Evolutionary conservation across 2,329 filamentous ascomycete species (phyloP).

Genomic region (Nemania serpens): DNA sequence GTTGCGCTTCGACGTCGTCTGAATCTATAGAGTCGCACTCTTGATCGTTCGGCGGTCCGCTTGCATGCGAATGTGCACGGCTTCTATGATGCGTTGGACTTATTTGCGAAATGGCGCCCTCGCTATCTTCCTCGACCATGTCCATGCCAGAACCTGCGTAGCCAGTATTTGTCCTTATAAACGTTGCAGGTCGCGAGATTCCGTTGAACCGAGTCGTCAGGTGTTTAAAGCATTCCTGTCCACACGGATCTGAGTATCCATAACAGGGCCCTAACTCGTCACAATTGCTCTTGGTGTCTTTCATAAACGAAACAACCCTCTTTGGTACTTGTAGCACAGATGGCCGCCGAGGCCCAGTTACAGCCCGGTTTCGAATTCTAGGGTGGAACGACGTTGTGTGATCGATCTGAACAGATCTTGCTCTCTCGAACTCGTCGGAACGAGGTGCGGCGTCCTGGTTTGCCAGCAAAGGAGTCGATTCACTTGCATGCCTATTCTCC

Average conservation of each 20-base stretch:
- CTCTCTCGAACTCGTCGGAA: constrained; percentile 36
- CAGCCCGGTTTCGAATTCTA: constrained; percentile 34
- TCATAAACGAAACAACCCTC: constrained; percentile 67
- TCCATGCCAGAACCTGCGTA: constrained; percentile 40
- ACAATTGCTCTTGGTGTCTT: constrained; percentile 66
- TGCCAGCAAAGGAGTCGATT: constrained; percentile 56
- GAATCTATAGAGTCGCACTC: constrained; percentile 36
- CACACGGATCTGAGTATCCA: constrained; percentile 68
- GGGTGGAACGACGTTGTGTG: constrained; percentile 27
- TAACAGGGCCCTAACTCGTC: constrained; percentile 65
- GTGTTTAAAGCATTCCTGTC: constrained; percentile 68
- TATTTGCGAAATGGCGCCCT: constrained; percentile 29
- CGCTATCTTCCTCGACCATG: constrained; percentile 39
- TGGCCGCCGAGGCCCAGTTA: constrained; percentile 49
- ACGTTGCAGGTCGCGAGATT: constrained; percentile 43
- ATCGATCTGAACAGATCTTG: constrained; percentile 33
- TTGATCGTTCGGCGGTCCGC: constrained; percentile 36
- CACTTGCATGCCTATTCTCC: constrained; percentile 38
- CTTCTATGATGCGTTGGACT: constrained; percentile 37
- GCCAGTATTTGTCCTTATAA: constrained; percentile 51
- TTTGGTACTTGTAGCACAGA: constrained; percentile 61
- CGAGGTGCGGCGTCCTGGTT: constrained; percentile 35
- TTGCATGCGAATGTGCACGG: constrained; percentile 36
- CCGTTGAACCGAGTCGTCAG: constrained; percentile 47
- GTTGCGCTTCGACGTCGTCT: constrained; percentile 57